Percentiles rank a stretch among this genome's conserved stretches.
phyloP scores from a whole-genome alignment of 768 basidiomycete species.

The Auriscalpium vulgare region DNA sequence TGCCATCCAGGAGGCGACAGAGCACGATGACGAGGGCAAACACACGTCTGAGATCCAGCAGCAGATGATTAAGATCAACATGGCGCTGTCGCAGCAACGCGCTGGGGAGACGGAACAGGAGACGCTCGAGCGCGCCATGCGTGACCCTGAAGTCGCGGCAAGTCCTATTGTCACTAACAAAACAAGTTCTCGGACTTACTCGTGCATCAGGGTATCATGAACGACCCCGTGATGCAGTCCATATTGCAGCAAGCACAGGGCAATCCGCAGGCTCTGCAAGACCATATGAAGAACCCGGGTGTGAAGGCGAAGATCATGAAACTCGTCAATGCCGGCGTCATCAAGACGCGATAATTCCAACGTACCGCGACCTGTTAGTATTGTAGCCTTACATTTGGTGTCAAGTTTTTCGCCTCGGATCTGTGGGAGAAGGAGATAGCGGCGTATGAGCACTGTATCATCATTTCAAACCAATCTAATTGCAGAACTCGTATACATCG shows the following conservation, averaged over 20 bases:
- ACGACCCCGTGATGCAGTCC: constrained; percentile 87
- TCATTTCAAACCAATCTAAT: neutral
- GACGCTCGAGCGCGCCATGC: constrained; percentile 89
- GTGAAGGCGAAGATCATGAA: constrained; percentile 81
- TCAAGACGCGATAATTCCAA: constrained; percentile 65
- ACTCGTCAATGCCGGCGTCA: constrained; percentile 87
- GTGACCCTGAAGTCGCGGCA: constrained; percentile 93
- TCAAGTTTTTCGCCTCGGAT: neutral
- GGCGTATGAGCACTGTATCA: neutral
- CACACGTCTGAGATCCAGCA: constrained; percentile 78
- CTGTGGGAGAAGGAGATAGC: neutral
- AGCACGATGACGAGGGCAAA: constrained; percentile 72
- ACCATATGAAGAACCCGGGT: constrained; percentile 91
- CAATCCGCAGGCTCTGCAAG: constrained; percentile 83
- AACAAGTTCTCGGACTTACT: neutral
- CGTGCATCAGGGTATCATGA: constrained; percentile 62
- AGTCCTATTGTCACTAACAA: constrained; percentile 22
- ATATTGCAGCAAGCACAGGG: constrained; percentile 91
- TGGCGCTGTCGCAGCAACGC: constrained; percentile 71
- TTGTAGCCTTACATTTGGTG: neutral
- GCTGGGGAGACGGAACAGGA: constrained; percentile 86
- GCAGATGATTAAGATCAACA: constrained; percentile 73
- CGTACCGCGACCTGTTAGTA: neutral
- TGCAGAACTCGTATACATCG: neutral
- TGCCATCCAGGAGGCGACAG: constrained; percentile 67